Evolutionary conservation across 2,329 filamentous ascomycete genomes (phyloP), one percentile per base, ranked within the genome.

Genomic region (Calonectria naviculata): DNA sequence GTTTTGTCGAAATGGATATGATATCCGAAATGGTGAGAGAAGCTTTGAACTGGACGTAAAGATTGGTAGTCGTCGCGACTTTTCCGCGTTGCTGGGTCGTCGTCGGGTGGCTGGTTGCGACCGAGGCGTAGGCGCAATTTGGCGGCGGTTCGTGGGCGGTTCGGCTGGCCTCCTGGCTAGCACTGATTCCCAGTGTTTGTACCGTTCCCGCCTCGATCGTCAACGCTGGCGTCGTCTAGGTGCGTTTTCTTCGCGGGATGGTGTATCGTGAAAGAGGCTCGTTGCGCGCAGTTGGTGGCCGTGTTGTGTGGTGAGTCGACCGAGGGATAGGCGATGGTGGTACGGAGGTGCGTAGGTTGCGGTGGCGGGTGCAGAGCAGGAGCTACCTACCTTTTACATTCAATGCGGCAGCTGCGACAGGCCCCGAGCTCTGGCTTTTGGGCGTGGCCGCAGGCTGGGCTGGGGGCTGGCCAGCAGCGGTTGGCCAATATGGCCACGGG

Each of bases 351-450:
- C 46, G 68, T 58, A 58, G 52, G 52, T 66, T 56, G 46, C 38
- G 44, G 63, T 62, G 63, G 63, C 49, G 63, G 68, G 63, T 47
- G 63, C 68, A 47, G 24, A 36, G 63, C 63, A 70, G 68, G 63
- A 70, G 63, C 68, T 66, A 66, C 63, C 68, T 56, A 67, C 63
- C 68, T 70, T 70, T 66, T 66, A 70, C 68, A 58, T 70, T 38
- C 63, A 63, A 64, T 49, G 47, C 36, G 63, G 44, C 13, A 67
- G 56, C 63, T 62, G 63, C 63, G 54, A 66, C 63, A 67, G 63
- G 68, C 68, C 41, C 58, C 26, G 65, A 71, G 54, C 54, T 29
- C 44, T 70, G 52, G 60, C 47, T 47, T 61, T 44, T 31, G 36
- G 64, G 49, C 34, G 64, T 44, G 38, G 46, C 36, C n/a, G 41